Base-by-base conservation (phyloP, 2,329 filamentous ascomycete species). In the Penicillium crustosum region DNA sequence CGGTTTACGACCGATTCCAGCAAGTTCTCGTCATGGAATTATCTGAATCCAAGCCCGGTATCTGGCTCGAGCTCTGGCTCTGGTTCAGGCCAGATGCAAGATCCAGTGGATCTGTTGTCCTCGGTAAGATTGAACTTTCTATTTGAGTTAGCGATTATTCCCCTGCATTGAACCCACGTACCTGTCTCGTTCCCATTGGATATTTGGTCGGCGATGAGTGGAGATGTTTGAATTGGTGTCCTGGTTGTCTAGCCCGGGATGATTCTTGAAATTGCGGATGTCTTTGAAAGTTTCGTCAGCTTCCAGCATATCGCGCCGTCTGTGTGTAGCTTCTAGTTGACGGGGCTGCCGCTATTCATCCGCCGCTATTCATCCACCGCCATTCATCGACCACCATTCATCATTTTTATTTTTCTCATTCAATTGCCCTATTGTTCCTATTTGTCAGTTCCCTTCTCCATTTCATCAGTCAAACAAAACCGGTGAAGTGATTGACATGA, bases 1-100 rank as follows among this genome's bases (percentile, higher is more conserved):
- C 89, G 93, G 72, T 97, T 97, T 78, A 97, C 93, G 63, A 94
- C 93, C 57, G 95, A 96, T 78, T 87, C 90, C 78, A 83, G 91
- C 77, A 84, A 92, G 83, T 81, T 93, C 77, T 89, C 89, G 75
- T 91, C 89, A 73, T 80, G 90, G 77, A 85, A 83, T 57, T 83
- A 85, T 61, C 78, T 93, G 70, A 84, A 82, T 47, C 82, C 84
- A 73, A 79, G 82, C 68, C 73, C 82, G 72, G 79, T 83, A 68
- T 73, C 81, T 53, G 74, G 78, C 58, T 73, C 81, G 53, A 74
- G 78, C 58, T 82, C 82, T 70, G 75, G 53, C 29, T 35, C 53
- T 10, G 53, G 39, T 6, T 56, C 53, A 6, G 33, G 45, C 17
- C 45, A 50, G n/a, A 52, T 81, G 52, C 78, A 82, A 47, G 83